Evolutionary conservation across 371 early-diverging fungal genomes (phyloP), one percentile per base, ranked within the genome.

Genomic region (Paraphysoderma sedebokerense): DNA sequence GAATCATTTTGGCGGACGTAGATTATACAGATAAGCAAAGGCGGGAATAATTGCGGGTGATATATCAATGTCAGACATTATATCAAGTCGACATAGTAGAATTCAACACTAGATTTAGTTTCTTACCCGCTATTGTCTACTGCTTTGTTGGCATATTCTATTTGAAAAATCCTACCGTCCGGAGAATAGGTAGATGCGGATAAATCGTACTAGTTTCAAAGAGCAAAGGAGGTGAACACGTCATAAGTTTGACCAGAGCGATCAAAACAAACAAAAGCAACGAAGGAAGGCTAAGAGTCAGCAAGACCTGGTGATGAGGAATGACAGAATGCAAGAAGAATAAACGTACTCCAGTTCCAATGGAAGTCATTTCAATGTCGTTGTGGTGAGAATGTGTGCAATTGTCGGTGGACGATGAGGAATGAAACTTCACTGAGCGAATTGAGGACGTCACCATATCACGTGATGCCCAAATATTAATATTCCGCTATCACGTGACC

Each of bases 131-230:
- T 84, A 73, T 92, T 92, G 55, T 98, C 96, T 27, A 96, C 95
- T 31, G 98, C 97, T 65, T 98, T 95, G 48, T 73, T 65, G 40
- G 98, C 98, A 61, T 98, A 98, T 69, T 98, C 98, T 38, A 92
- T 87, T 67, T 98, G 98, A 66, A 95, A 98, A 50, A 98, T 82
- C 51, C 96, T 79, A 49, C 98, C 98, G 63, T 98, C 98, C 40
- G 97, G 96, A 34, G 98, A 93, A 62, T 95, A 98, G 22, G 97
- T 98, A 54, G 91, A 85, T 35, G 90, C 86, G 28, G 92, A 87
- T 50, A 93, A 72, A 70, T 98, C 98, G 63, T 98, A 98, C 90
- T 87, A 68, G 42, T 47, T 3, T 41, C 13, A 22, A 17, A 9
- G 32, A 30, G 13, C 22, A 56, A 19, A 46, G 24, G 9, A 31